Conservation (phyloP, 331 rosid species). For the Rosa hybrid region DNA sequence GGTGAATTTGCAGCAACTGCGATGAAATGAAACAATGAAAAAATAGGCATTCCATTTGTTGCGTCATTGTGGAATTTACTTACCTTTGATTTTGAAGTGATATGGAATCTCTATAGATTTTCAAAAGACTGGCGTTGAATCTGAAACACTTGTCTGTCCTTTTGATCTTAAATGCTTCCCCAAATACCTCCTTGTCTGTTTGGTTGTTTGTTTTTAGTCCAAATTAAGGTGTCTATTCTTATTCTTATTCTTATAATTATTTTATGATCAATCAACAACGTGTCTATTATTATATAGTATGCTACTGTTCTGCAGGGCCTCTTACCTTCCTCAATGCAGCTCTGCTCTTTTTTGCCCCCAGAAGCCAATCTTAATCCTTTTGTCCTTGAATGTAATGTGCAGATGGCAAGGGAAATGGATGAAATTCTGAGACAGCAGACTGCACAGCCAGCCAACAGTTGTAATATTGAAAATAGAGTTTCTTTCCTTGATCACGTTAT, state of each 20-base stretch:
- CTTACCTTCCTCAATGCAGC: background rate
- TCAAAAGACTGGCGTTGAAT: background rate
- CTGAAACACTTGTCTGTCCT: background rate
- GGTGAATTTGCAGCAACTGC: background rate
- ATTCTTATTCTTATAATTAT: background rate
- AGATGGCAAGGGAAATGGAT: constrained; percentile 99
- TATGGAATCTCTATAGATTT: background rate
- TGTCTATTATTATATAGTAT: background rate
- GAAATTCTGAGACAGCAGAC: constrained; percentile 67
- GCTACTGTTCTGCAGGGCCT: background rate
- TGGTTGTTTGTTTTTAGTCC: background rate
- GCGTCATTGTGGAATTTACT: background rate
- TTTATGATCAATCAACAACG: background rate
- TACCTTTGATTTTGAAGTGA: background rate
- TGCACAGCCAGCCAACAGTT: constrained; percentile 85
- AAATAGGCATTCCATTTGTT: background rate
- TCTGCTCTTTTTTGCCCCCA: background rate
- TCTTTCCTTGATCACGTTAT: constrained; percentile 88
- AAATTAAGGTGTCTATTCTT: background rate
- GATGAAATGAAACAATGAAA: background rate
- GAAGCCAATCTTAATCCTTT: background rate
- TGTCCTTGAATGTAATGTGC: constrained; percentile 29
- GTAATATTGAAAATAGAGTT: constrained; percentile 58
- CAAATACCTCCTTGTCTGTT: background rate
- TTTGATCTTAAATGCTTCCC: background rate